phyloP scores from a whole-genome alignment of 139 green algal genomes.

The Diplosphaera chodatii region DNA sequence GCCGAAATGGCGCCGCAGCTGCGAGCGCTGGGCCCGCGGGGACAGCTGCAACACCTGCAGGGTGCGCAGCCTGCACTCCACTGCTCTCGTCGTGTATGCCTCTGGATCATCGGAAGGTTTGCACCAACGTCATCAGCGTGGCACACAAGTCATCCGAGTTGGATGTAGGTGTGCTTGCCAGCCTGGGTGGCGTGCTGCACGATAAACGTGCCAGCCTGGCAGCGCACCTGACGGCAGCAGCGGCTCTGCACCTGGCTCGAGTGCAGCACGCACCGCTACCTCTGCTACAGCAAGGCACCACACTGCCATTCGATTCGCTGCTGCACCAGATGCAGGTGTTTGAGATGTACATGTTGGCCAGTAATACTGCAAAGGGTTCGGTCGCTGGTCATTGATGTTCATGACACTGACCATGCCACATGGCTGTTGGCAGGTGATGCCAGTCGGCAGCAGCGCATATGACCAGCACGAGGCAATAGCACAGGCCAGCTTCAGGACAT shows the following conservation, averaged over 20 bases:
- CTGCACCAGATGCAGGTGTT: conserved; percentile 29
- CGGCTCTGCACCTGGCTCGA: conserved; percentile 16
- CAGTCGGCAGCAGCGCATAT: background rate
- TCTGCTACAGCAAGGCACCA: background rate
- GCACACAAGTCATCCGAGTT: too few relatives aligned
- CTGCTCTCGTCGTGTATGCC: too few relatives aligned
- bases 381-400: too few relatives aligned
- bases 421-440: background rate
- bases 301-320: conserved; percentile 10
- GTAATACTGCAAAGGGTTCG: too few relatives aligned
- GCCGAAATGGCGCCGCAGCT: conserved; percentile 23
- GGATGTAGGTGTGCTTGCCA: background rate
- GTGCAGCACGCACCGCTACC: conserved; percentile 18
- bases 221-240: conserved; percentile 29
- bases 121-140: too few relatives aligned
- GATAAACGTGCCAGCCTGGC: background rate
- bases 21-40: too few relatives aligned
- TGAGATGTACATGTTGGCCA: too few relatives aligned
- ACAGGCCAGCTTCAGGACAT: background rate
- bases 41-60: too few relatives aligned
- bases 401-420: too few relatives aligned
- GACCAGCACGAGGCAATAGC: conserved; percentile 13
- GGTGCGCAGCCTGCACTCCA: too few relatives aligned
- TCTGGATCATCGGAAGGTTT: too few relatives aligned
- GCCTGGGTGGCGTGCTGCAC: background rate